phyloP scores from a whole-genome alignment of 768 basidiomycete species.

The Strobilomyces echinocephalus region DNA sequence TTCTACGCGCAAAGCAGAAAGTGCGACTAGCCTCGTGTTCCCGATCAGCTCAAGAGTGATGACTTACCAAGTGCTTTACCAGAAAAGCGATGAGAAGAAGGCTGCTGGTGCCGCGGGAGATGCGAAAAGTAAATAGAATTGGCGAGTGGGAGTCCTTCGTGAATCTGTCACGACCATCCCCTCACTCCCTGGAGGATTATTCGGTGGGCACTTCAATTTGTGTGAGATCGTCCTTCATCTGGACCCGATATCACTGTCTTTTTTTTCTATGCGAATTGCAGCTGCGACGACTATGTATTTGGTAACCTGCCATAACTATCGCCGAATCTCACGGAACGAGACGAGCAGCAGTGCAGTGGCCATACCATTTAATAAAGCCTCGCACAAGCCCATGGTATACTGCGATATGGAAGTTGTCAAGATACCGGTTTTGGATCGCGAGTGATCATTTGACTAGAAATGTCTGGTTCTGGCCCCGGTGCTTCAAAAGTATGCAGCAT shows the following conservation, averaged over 20 bases:
- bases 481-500: slow-evolving; percentile 8
- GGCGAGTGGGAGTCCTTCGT: slow-evolving; percentile 15
- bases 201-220: slow-evolving; percentile 11
- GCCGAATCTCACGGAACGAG: slow-evolving; percentile 22
- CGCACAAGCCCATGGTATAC: slow-evolving; percentile 6
- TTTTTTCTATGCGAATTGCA: slow-evolving; percentile 1
- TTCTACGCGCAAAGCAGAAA: slow-evolving; percentile 75
- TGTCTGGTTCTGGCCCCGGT: slow-evolving; percentile 4
- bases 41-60: background rate
- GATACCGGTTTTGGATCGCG: slow-evolving; percentile 12
- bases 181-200: slow-evolving; percentile 8
- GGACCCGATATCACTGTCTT: slow-evolving; percentile 13
- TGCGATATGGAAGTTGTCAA: slow-evolving; percentile 9
- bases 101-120: slow-evolving; percentile 24
- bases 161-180: slow-evolving; percentile 9
- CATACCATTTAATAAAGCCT: slow-evolving; percentile 5
- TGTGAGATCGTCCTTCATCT: slow-evolving; percentile 10
- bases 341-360: background rate
- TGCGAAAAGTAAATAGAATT: slow-evolving; percentile 34
- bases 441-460: slow-evolving; percentile 13
- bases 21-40: slow-evolving; percentile 34
- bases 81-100: slow-evolving; percentile 57
- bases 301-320: slow-evolving; percentile 15
- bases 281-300: slow-evolving; percentile 8
- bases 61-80: slow-evolving; percentile 6